Base-by-base conservation (phyloP, 2,329 filamentous ascomycete genomes). In the Fusarium subtropicale region DNA sequence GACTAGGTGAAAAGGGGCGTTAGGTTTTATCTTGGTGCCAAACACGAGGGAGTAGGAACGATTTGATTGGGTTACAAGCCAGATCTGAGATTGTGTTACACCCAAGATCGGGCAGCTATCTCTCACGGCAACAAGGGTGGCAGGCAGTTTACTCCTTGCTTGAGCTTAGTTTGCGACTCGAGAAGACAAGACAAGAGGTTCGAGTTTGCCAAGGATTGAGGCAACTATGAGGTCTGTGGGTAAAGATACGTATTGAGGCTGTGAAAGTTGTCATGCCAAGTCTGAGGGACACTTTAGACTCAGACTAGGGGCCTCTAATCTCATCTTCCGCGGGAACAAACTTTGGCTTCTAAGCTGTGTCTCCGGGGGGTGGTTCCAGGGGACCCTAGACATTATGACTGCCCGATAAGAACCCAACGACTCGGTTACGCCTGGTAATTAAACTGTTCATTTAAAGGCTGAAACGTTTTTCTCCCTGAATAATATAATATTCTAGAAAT, bases 41-140 rank as follows among this genome's bases (percentile, higher is more conserved):
- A 30, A 60, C 69, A 74, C 67, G 68, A 71, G 71, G 69, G 20
- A 36, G 3, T 6, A 5, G 20, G 15, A 7, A 6, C 18, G 7
- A 4, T 28, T 6, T 68, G 50, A 74, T 74, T 74, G 72, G 60
- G 0, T 12, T 10, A 38, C 52, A 28, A 28, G 26, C 9, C 9
- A 63, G 45, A 69, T 71, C 64, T 66, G 18, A 70, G 59, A 60
- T 70, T 64, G 36, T 58, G 62, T 72, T 58, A 41, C 67, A 70
- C 51, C 54, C 56, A 46, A 74, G 72, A 74, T 74, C 72, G 72
- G 72, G 72, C 72, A 74, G 66, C 69, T 60, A 72, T 65, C 68
- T 42, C 13, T 18, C 28, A 7, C 7, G 10, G 12, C 4, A 5
- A 31, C 26, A 20, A 46, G 44, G 44, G n/a, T 45, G 12, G 12